Base-by-base conservation (phyloP, 2,329 filamentous ascomycete genomes). In the Epichloe brachyelytri region DNA sequence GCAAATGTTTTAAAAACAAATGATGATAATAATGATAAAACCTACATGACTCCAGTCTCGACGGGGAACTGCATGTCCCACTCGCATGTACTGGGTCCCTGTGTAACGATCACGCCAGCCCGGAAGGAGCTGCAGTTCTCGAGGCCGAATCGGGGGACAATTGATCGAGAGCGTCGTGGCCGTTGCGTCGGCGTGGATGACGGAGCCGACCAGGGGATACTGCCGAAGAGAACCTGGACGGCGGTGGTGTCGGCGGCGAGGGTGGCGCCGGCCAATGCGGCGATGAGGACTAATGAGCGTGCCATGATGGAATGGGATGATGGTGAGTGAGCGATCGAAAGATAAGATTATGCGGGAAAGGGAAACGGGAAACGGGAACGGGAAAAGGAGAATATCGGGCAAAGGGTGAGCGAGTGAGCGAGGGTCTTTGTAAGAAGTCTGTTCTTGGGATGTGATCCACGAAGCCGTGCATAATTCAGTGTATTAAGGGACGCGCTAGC, bases 161-260 rank as follows among this genome's bases (percentile, higher is more conserved):
- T 51, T 51, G 20, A 67, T 43, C 44, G 55, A 56, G 44, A 61
- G 58, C 2, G 66, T 70, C 1, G 66, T 68, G 44, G 60, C 58
- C 8, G 46, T 53, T 10, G 43, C 48, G 36, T 60, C 59, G 51
- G 55, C 64, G 7, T 54, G 56, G 40, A 67, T 45, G 48, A 68
- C 55, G n/a, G 65, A 66, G 34, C 58, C 66, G 7, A 58, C 58
- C 12, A 64, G 10, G 48, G 43, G 17, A 59, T 53, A 44, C 52
- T 55, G 39, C 55, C 41, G 30, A 61, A 60, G 43, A 66, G 53
- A 30, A 67, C 51, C 5, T 54, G 49, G 36, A 59, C 60, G 45
- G 60, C 60, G 38, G 60, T 60, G 33, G 59, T 60, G 44, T 64
- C 58, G 34, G 61, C 57, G 47, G 57, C 48, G n/a, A 50, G 45